phyloP scores from a whole-genome alignment of 2,329 filamentous ascomycete species.

The Calonectria hawksworthii region DNA sequence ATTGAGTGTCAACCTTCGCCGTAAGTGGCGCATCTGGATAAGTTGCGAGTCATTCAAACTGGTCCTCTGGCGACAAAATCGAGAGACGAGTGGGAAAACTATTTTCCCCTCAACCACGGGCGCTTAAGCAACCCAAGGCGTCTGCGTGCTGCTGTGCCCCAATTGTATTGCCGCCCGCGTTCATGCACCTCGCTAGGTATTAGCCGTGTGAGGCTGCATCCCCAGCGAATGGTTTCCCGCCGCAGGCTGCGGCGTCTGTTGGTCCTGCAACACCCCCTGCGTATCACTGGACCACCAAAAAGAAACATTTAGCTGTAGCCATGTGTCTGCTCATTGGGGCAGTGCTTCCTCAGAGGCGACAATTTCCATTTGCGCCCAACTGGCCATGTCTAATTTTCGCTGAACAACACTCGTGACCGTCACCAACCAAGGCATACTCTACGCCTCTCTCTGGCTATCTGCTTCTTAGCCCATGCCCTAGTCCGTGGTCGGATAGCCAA shows the following conservation, averaged over 20 bases:
- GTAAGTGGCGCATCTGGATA: not conserved
- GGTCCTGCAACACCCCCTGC: conserved; percentile 3
- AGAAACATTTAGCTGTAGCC: conserved; percentile 19
- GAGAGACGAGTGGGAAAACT: not conserved
- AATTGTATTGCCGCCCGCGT: conserved; percentile 12
- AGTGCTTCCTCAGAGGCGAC: conserved; percentile 13
- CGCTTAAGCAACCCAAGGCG: not conserved
- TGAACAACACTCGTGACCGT: not conserved
- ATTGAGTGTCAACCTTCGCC: not conserved
- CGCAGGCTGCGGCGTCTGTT: not conserved
- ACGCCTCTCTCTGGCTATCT: not conserved
- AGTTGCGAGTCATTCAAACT: not conserved
- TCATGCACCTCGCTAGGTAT: conserved; percentile 6
- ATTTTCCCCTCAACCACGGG: not conserved
- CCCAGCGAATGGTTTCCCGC: not conserved
- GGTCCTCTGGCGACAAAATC: not conserved
- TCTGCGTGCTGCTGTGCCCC: not conserved
- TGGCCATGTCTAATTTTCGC: not conserved
- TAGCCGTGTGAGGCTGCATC: conserved; percentile 12
- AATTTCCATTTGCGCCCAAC: not conserved
- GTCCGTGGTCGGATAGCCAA: not conserved
- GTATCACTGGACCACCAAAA: not conserved
- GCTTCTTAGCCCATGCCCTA: not conserved
- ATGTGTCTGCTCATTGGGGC: conserved; percentile 18
- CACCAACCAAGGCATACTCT: not conserved